Evolutionary conservation across 768 basidiomycete species (phyloP).

Genomic region (Hygrocybe punicea): DNA sequence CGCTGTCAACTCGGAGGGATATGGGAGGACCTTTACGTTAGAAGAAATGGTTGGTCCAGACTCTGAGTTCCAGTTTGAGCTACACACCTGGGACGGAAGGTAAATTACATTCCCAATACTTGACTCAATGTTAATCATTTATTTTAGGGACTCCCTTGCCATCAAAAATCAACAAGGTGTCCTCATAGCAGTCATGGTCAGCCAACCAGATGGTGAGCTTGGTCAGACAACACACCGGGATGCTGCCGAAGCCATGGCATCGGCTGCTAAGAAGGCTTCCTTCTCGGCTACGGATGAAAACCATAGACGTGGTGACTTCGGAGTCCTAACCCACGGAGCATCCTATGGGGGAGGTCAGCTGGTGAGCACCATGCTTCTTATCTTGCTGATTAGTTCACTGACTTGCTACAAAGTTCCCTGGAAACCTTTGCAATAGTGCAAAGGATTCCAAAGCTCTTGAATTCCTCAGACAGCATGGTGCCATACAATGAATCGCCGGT

Average conservation of each 20-base stretch:
- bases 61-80: neutral
- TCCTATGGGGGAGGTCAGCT: constrained; percentile 31
- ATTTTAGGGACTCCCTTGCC: neutral
- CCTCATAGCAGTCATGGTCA: constrained; percentile 10
- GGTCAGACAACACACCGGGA: neutral
- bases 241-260: neutral
- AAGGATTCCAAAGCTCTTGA: neutral
- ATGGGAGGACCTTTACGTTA: neutral
- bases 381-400: too few species aligned
- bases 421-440: constrained; percentile 7
- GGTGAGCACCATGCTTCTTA: neutral
- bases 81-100: constrained; percentile 4
- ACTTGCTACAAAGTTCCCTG: neutral
- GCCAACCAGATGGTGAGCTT: constrained; percentile 10
- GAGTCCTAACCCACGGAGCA: constrained; percentile 17
- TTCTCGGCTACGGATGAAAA: constrained; percentile 5
- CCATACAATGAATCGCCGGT: constrained; percentile 18
- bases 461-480: neutral
- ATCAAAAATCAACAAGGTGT: constrained; percentile 7
- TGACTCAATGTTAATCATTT: neutral
- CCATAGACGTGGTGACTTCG: constrained; percentile 22
- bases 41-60: neutral
- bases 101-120: neutral
- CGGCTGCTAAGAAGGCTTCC: constrained; percentile 3
- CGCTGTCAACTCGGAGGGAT: neutral